These are phyloP conservation scores for Didymella keratinophila DNA, from an alignment of 2,329 filamentous ascomycete genomes.

Conservation along the genomic window DNA sequence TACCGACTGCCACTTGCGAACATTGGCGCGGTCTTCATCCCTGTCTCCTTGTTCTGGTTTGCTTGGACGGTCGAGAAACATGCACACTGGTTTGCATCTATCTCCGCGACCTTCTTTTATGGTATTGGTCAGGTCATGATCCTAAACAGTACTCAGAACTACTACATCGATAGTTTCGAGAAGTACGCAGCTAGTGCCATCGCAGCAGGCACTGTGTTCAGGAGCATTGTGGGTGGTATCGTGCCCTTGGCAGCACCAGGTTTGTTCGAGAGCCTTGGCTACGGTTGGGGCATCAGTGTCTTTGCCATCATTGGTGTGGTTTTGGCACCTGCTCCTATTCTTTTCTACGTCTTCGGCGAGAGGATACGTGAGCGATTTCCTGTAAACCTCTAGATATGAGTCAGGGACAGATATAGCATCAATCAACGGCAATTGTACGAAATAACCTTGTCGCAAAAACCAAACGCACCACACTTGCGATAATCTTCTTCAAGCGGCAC, in stretches of 20 bases:
- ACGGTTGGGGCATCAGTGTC: slow-evolving; percentile 60
- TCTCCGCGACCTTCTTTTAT: slow-evolving; percentile 57
- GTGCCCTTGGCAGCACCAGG: slow-evolving; percentile 56
- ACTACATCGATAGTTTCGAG: slow-evolving; percentile 63
- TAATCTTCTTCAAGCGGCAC: not conserved
- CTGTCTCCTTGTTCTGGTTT: slow-evolving; percentile 54
- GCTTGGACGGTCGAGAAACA: slow-evolving; percentile 54
- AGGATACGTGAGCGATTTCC: slow-evolving; percentile 55
- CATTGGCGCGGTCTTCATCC: slow-evolving; percentile 55
- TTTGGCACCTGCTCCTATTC: slow-evolving; percentile 58
- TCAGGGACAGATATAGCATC: not conserved
- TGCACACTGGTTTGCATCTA: slow-evolving; percentile 53
- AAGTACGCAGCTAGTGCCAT: slow-evolving; percentile 60
- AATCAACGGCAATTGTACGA: not conserved
- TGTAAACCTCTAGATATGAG: slow-evolving; percentile 27
- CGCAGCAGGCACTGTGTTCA: slow-evolving; percentile 59
- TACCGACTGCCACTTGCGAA: slow-evolving; percentile 57
- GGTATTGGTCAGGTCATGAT: slow-evolving; percentile 63
- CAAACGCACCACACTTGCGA: too few relatives aligned
- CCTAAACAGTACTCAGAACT: slow-evolving; percentile 62
- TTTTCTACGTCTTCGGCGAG: slow-evolving; percentile 60
- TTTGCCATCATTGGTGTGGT: slow-evolving; percentile 56
- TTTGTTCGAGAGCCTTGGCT: slow-evolving; percentile 55
- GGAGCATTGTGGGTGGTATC: slow-evolving; percentile 57
- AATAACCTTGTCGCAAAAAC: not conserved